These are phyloP conservation scores for Albizia julibrissin DNA, from an alignment of 306 rosid species.

Conservation along the genomic window DNA sequence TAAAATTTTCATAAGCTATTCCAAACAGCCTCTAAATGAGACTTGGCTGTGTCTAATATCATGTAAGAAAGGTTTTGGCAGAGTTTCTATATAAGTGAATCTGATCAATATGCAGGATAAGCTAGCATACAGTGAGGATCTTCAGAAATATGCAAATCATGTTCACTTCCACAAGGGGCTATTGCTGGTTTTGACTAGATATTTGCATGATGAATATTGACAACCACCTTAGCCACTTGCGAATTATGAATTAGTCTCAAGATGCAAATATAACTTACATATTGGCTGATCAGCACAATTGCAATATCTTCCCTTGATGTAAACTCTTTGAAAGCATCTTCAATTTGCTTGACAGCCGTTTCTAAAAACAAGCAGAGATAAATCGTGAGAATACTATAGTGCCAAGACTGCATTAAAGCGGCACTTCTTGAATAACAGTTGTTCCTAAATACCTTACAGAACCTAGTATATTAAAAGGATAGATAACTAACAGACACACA, in stretches of 20 bases:
- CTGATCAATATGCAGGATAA: background rate
- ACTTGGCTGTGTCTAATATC: background rate
- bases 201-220: background rate
- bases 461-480: background rate
- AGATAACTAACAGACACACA: background rate
- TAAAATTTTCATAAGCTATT: too few species aligned
- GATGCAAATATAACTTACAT: slow-evolving; percentile 57
- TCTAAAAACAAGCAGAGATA: slow-evolving; percentile 44
- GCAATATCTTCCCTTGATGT: slow-evolving; percentile 83
- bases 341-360: slow-evolving; percentile 88
- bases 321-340: slow-evolving; percentile 96
- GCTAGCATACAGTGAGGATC: background rate
- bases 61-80: background rate
- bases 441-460: background rate
- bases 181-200: slow-evolving; percentile 20
- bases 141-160: background rate
- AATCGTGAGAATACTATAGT: slow-evolving; percentile 23
- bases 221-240: slow-evolving; percentile 7
- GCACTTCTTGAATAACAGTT: background rate
- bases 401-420: slow-evolving; percentile 23
- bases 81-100: background rate
- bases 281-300: slow-evolving; percentile 89
- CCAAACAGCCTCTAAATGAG: too few species aligned
- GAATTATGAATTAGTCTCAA: background rate
- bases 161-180: slow-evolving; percentile 14